phyloP scores from a whole-genome alignment of 2,329 filamentous ascomycete species.

The Teratosphaeria nubilosa region DNA sequence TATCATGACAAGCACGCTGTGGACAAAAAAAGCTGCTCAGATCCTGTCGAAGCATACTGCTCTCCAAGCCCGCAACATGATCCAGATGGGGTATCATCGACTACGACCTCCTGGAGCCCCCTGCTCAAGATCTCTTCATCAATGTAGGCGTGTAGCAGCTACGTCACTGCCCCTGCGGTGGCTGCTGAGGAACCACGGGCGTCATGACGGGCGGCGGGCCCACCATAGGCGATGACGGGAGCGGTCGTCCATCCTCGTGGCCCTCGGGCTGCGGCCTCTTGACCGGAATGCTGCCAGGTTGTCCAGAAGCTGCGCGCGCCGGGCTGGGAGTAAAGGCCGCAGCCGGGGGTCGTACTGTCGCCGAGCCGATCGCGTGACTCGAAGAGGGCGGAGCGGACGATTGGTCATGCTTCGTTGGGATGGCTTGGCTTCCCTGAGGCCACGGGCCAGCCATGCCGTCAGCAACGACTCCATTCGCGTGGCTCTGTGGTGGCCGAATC shows the following conservation, averaged over 20 bases:
- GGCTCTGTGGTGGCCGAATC: slow-evolving; percentile 6
- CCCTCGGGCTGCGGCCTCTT: background rate
- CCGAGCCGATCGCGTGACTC: background rate
- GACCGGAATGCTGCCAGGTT: background rate
- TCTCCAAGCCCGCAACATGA: too few species aligned
- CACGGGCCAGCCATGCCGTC: slow-evolving; percentile 26
- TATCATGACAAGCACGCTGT: too few species aligned
- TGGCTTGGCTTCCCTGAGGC: slow-evolving; percentile 19
- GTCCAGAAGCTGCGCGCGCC: background rate
- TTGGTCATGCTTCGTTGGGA: slow-evolving; percentile 24
- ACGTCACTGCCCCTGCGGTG: background rate
- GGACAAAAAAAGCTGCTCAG: too few species aligned
- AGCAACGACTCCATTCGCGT: slow-evolving; percentile 15
- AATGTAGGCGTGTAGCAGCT: too few species aligned
- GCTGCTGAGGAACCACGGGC: background rate
- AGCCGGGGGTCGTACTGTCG: background rate
- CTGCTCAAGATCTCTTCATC: too few species aligned
- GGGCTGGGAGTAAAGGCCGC: slow-evolving; percentile 2
- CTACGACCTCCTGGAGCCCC: too few species aligned
- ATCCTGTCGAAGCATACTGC: too few species aligned
- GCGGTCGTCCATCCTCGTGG: background rate
- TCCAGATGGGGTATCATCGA: too few species aligned
- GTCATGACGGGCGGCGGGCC: background rate
- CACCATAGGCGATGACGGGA: background rate
- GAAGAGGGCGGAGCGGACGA: background rate